phyloP scores from a whole-genome alignment of 306 rosid species.

The Heteromeles arbutifolia region DNA sequence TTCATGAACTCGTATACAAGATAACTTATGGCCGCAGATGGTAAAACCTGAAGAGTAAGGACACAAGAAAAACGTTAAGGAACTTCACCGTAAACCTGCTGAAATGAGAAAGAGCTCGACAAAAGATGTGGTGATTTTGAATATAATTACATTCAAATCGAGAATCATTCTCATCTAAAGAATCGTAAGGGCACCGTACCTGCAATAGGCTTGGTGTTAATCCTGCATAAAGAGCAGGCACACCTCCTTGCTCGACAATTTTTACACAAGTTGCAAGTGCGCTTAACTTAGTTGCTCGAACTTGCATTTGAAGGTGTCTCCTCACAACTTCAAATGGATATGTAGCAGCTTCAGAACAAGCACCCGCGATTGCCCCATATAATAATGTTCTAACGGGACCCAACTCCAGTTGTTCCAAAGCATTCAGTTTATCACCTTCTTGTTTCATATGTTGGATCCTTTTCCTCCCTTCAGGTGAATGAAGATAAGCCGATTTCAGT shows the following conservation, averaged over 20 bases:
- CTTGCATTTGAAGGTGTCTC: constrained; percentile 92
- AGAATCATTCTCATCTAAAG: not conserved
- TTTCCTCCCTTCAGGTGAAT: constrained; percentile 82
- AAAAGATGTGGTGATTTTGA: too few species aligned
- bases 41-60: constrained; percentile 37
- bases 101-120: not conserved
- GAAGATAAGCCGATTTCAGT: constrained; percentile 71
- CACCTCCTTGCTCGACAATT: constrained; percentile 79
- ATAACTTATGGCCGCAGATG: constrained; percentile 56
- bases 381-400: constrained; percentile 74
- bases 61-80: not conserved
- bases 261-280: constrained; percentile 66
- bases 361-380: constrained; percentile 85
- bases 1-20: constrained; percentile 58
- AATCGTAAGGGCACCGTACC: constrained; percentile 17
- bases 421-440: constrained; percentile 66
- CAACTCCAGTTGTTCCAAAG: constrained; percentile 84
- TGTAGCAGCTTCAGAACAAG: constrained; percentile 90
- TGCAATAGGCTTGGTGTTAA: constrained; percentile 89
- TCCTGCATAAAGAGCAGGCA: constrained; percentile 91
- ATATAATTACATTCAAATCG: not conserved
- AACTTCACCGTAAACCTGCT: not conserved
- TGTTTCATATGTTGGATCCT: constrained; percentile 57
- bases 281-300: constrained; percentile 56
- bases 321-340: constrained; percentile 98